Conservation (phyloP, 306 rosid genomes). For the Vigna nakashimae region DNA sequence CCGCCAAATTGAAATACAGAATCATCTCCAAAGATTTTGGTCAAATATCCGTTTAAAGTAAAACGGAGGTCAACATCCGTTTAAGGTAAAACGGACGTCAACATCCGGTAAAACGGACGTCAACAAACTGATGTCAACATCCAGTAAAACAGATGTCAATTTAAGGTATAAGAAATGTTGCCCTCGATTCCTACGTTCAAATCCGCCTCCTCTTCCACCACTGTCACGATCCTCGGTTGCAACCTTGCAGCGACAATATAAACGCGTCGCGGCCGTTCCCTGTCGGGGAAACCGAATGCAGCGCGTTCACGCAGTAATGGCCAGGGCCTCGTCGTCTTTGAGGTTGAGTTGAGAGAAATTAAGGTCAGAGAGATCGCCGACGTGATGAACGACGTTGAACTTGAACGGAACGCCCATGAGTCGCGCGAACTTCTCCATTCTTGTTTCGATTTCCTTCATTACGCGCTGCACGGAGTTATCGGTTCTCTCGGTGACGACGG, state of each 20-base stretch:
- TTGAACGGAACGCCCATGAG: constrained; percentile 96
- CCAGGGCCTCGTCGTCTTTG: constrained; percentile 76
- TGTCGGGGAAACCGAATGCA: background rate
- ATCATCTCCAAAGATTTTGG: no score
- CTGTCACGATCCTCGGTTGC: constrained; percentile 74
- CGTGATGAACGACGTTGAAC: constrained; percentile 67
- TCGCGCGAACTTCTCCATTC: constrained; percentile 94
- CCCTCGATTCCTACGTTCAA: constrained; percentile 70
- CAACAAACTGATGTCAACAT: no score
- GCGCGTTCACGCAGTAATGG: constrained; percentile 70
- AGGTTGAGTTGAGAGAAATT: constrained; percentile 58
- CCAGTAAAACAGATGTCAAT: no score
- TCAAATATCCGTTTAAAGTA: no score
- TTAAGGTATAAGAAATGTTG: background rate
- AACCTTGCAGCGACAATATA: constrained; percentile 54
- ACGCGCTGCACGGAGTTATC: constrained; percentile 58
- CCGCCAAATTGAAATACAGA: no score
- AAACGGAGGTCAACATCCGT: no score
- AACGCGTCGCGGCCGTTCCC: constrained; percentile 62
- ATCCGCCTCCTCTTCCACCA: constrained; percentile 94
- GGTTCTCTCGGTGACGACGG: constrained; percentile 48
- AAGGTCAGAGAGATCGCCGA: constrained; percentile 66
- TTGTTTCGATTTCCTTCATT: constrained; percentile 77
- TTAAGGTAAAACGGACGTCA: no score
- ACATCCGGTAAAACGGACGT: no score